Conservation (phyloP, 2,329 filamentous ascomycete species). For the Cladophialophora chaetospira region DNA sequence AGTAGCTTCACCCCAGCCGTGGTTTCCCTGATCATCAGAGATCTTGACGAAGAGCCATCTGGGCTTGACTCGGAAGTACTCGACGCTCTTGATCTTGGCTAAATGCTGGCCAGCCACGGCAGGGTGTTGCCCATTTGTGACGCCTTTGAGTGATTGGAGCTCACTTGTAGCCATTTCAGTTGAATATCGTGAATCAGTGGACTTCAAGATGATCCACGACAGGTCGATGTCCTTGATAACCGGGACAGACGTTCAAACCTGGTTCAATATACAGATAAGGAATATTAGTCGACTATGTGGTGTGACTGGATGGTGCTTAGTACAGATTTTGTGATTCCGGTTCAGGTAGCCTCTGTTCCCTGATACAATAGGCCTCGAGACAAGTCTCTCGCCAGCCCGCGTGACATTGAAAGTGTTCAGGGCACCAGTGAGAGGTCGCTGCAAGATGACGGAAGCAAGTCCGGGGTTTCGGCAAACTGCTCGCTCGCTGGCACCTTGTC, state of each 20-base stretch:
- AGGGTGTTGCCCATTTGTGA: constrained; percentile 13
- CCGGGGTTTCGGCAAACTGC: background rate
- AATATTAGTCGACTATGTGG: too few species aligned
- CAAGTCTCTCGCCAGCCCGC: too few species aligned
- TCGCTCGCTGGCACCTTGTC: background rate
- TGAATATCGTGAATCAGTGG: background rate
- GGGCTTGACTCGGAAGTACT: constrained; percentile 74
- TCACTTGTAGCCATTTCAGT: constrained; percentile 26
- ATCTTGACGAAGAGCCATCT: constrained; percentile 79
- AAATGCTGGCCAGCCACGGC: background rate
- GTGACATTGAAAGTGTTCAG: background rate
- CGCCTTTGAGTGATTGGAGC: constrained; percentile 21
- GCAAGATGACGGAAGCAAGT: background rate
- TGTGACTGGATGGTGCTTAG: too few species aligned
- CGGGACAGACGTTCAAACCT: too few species aligned
- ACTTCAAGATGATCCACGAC: too few species aligned
- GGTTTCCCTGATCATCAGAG: constrained; percentile 63
- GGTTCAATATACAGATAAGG: too few species aligned
- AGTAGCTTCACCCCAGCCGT: constrained; percentile 74
- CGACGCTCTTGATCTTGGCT: constrained; percentile 59
- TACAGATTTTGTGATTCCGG: too few species aligned
- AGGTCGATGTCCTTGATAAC: too few species aligned
- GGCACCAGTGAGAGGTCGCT: background rate
- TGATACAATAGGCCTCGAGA: too few species aligned
- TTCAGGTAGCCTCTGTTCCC: too few species aligned